These are phyloP conservation scores for Macrolepiota fuliginosa DNA, from an alignment of 768 basidiomycete species.

Conservation along the genomic window DNA sequence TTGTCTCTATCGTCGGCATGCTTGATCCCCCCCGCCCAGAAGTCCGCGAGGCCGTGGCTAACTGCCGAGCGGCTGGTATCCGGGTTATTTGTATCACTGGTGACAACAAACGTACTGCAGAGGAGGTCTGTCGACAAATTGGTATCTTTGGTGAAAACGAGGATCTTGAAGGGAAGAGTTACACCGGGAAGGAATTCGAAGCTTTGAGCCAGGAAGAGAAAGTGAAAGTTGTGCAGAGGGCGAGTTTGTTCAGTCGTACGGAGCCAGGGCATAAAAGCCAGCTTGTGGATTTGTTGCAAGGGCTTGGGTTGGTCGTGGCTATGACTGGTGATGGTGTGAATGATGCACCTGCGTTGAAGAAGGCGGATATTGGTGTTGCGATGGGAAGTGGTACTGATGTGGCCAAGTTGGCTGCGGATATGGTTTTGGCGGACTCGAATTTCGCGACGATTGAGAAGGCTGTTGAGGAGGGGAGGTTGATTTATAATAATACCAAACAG, in stretches of 20 bases:
- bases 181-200: constrained; percentile 91
- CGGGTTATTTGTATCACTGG: constrained; percentile 97
- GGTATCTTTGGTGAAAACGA: constrained; percentile 88
- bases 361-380: constrained; percentile 96
- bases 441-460: constrained; percentile 96
- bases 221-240: constrained; percentile 80
- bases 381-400: constrained; percentile 99
- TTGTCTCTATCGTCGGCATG: constrained; percentile 97
- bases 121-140: constrained; percentile 95
- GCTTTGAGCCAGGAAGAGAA: constrained; percentile 79
- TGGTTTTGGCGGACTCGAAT: constrained; percentile 97
- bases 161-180: constrained; percentile 92
- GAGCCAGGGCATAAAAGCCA: constrained; percentile 95
- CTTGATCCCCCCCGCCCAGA: constrained; percentile 96
- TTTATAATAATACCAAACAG: constrained; percentile 99
- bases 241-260: constrained; percentile 89
- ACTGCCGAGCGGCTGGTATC: constrained; percentile 91
- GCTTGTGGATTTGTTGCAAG: constrained; percentile 91
- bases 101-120: constrained; percentile 96
- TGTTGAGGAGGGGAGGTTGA: constrained; percentile 95
- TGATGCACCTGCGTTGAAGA: constrained; percentile 95
- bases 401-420: constrained; percentile 95
- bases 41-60: constrained; percentile 81
- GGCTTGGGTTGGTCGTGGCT: constrained; percentile 89
- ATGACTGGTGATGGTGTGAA: constrained; percentile 99